Evolutionary conservation across 2,329 filamentous ascomycete genomes (phyloP).

Genomic region (Trichoderma sp.): DNA sequence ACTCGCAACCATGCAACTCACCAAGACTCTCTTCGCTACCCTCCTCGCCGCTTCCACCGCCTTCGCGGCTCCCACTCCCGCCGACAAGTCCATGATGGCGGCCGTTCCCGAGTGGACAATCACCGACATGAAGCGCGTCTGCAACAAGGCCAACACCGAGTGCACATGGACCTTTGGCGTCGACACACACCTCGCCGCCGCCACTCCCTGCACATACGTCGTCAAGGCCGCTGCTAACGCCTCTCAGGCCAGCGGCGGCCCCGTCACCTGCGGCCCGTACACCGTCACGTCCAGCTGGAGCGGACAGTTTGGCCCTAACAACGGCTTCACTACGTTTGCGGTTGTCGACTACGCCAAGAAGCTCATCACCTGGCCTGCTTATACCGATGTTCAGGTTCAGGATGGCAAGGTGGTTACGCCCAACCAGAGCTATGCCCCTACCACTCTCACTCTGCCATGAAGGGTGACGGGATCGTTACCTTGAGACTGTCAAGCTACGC

Average conservation of each 20-base stretch:
- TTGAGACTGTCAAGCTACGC: not conserved
- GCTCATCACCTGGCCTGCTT: conserved; percentile 56
- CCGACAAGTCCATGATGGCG: conserved; percentile 46
- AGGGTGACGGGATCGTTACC: not conserved
- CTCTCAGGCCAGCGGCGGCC: conserved; percentile 45
- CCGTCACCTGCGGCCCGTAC: conserved; percentile 52
- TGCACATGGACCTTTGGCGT: conserved; percentile 51
- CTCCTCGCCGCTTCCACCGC: conserved; percentile 43
- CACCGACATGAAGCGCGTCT: conserved; percentile 45
- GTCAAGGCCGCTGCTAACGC: conserved; percentile 41
- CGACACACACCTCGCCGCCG: conserved; percentile 41
- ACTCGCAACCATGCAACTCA: conserved; percentile 48
- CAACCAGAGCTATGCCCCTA: conserved; percentile 50
- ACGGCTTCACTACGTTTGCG: conserved; percentile 58
- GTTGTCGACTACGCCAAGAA: conserved; percentile 49
- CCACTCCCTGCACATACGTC: conserved; percentile 45
- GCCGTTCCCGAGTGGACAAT: conserved; percentile 47
- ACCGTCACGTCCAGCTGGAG: conserved; percentile 58
- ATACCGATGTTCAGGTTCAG: conserved; percentile 54
- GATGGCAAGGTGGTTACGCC: conserved; percentile 50
- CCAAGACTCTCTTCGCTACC: conserved; percentile 43
- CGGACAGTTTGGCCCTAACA: conserved; percentile 54
- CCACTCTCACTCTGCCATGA: conserved; percentile 20
- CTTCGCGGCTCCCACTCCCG: conserved; percentile 42
- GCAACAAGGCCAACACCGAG: conserved; percentile 43